phyloP scores from a whole-genome alignment of 2,329 filamentous ascomycete species.

The Penicillium sp. region DNA sequence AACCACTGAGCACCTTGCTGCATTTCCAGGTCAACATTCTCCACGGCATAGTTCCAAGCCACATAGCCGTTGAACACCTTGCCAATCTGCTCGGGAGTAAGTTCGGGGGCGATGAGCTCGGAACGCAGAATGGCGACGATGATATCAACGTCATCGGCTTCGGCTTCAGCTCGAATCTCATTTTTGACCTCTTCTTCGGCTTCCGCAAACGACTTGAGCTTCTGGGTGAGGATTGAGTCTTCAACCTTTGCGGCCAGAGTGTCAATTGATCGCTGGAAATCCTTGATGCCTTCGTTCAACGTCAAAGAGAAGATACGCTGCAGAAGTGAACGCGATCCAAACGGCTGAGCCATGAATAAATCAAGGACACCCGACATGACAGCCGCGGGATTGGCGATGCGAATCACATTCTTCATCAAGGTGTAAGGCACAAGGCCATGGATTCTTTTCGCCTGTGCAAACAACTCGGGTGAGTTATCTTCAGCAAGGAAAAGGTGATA shows the following conservation, averaged over 20 bases:
- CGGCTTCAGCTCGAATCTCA: constrained; percentile 71
- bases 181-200: constrained; percentile 74
- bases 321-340: constrained; percentile 84
- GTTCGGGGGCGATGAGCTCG: constrained; percentile 70
- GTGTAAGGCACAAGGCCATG: constrained; percentile 94
- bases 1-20: constrained; percentile 89
- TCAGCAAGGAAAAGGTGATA: constrained; percentile 98
- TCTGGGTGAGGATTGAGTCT: constrained; percentile 76
- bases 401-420: constrained; percentile 93
- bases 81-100: constrained; percentile 74
- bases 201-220: constrained; percentile 77
- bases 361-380: constrained; percentile 97
- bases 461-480: constrained; percentile 95
- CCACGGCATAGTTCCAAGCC: constrained; percentile 91
- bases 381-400: constrained; percentile 91
- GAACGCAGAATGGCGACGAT: constrained; percentile 83
- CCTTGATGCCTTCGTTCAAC: constrained; percentile 83
- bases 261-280: constrained; percentile 85
- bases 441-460: constrained; percentile 89
- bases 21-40: constrained; percentile 83
- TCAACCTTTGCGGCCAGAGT: constrained; percentile 73
- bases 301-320: constrained; percentile 94
- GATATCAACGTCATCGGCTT: constrained; percentile 74
- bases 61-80: constrained; percentile 92
- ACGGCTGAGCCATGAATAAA: constrained; percentile 92